Evolutionary conservation across 2,329 filamentous ascomycete genomes (phyloP), one percentile per base, ranked within the genome.

Genomic region (Cordyceps fumosorosea): DNA sequence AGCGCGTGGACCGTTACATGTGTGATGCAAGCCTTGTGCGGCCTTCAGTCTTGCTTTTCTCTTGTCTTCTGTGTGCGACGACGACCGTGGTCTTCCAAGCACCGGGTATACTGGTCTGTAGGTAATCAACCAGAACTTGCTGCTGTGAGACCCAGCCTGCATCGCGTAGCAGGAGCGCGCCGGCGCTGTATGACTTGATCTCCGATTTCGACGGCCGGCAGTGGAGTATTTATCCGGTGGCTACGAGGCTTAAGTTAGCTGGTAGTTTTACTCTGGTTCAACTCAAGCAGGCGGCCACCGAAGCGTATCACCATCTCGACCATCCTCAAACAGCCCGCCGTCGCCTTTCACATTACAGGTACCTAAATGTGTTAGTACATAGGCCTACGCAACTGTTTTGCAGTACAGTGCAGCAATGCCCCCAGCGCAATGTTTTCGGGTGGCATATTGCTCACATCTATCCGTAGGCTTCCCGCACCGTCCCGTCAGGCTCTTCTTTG

Each of bases 1-100:
- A 57, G 55, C 55, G 55, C 55, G 55, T 57, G 55, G 55, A 57
- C 26, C 55, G 44, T 57, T 48, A 29, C 44, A 24, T 37, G 44
- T 40, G 55, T 26, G 26, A 52, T 52, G 44, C 45, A 50, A 32
- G 42, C 54, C 54, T 26, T 44, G 42, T 56, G 54, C n/a, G 32
- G 40, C 54, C 42, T 22, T 40, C 22, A 6, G 32, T 34, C 29
- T 12, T 50, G n/a, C 11, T 45, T 47, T 32, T 45, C 40, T 16
- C 40, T 44, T n/a, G 14, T 44, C 22, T 20, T 26, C 11, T 11
- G 14, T 32, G 53, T 45, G 53, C 53, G 22, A 56, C 51, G 11
- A 40, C 29, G 34, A 44, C 37, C 51, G 40, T 29, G 18, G 32
- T 26, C 50, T 26, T 52, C 29, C 50, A 52, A n/a, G 50, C 29